Base-by-base conservation (phyloP, 306 rosid genomes). In the Lathyrus aphaca region DNA sequence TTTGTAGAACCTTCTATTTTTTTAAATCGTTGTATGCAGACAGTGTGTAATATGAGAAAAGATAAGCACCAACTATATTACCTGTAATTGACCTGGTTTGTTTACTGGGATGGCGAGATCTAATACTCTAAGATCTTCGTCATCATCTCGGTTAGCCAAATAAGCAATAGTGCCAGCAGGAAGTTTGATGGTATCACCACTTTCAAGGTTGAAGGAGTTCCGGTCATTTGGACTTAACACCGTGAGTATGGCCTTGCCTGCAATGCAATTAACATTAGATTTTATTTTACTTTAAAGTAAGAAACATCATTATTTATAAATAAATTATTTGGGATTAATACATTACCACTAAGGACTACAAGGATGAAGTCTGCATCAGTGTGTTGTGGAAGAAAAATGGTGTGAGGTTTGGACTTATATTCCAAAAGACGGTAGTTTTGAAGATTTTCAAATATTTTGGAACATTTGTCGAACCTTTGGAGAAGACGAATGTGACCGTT, bases 401-500 rank as follows among this genome's bases (percentile, higher is more conserved):
- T 68, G 11, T 51, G 11, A 38, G 85, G 85, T 42, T 5, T 40
- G 11, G 63, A 5, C 2, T 14, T 13, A 11, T 8, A 48, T 53
- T 77, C 77, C 0, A 56, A 12, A 10, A 77, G 0, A 0, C 71
- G 21, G n/a, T 55, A 68, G 57, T 77, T 19, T 56, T 17, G 32
- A 21, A 81, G 79, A 4, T 37, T 59, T 12, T 67, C 5, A 1
- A 77, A 60, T 7, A 18, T 6, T 0, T n/a, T 16, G 12, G 49
- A 67, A 3, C 46, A 10, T 23, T 56, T 3, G 0, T 81, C 67
- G 10, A 81, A 81, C 3, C 53, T 29, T 15, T 55, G 67, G 0
- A 77, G 71, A 11, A 55, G 50, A 38, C 79, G 70, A 8, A 81
- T 50, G 37, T 14, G n/a, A 38, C n/a, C n/a, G n/a, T n/a, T n/a